Conservation (phyloP, 2,329 filamentous ascomycete species). For the Allantophomopsis lycopodina region DNA sequence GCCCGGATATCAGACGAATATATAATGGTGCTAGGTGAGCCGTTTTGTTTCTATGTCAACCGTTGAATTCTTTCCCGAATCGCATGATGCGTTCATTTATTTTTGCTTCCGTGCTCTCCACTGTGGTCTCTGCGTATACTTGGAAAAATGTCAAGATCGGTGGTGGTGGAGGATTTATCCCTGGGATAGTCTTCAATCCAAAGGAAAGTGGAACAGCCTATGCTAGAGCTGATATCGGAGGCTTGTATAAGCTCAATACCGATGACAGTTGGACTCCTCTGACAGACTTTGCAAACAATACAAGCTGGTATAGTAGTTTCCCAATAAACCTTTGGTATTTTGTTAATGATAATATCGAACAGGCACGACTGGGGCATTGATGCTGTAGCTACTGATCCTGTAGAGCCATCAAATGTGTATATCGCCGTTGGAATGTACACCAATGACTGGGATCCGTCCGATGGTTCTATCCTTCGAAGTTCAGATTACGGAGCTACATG, state of each 20-base stretch:
- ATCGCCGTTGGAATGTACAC: conserved; percentile 43
- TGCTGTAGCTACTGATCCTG: conserved; percentile 39
- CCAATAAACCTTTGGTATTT: not conserved
- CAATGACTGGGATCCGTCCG: conserved; percentile 43
- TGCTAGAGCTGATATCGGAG: conserved; percentile 42
- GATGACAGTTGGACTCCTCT: conserved; percentile 41
- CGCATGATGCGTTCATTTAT: too few relatives aligned
- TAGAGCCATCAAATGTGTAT: conserved; percentile 35
- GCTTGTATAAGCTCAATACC: conserved; percentile 37
- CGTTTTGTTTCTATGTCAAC: too few relatives aligned
- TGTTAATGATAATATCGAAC: not conserved
- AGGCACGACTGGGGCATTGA: conserved; percentile 44
- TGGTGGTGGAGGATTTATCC: conserved; percentile 41
- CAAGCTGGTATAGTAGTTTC: conserved; percentile 24
- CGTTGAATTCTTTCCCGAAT: too few relatives aligned
- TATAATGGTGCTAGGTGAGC: too few relatives aligned
- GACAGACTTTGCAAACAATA: conserved; percentile 31
- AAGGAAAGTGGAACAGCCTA: conserved; percentile 35
- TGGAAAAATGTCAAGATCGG: conserved; percentile 36
- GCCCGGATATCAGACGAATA: too few relatives aligned
- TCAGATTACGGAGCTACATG: conserved; percentile 39
- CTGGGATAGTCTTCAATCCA: conserved; percentile 42
- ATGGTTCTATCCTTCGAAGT: conserved; percentile 38
- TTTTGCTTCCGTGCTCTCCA: too few relatives aligned
- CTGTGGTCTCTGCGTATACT: too few relatives aligned